Evolutionary conservation across 2,329 filamentous ascomycete genomes (phyloP), one percentile per base, ranked within the genome.

Genomic region (Rugonectria rugulosa): DNA sequence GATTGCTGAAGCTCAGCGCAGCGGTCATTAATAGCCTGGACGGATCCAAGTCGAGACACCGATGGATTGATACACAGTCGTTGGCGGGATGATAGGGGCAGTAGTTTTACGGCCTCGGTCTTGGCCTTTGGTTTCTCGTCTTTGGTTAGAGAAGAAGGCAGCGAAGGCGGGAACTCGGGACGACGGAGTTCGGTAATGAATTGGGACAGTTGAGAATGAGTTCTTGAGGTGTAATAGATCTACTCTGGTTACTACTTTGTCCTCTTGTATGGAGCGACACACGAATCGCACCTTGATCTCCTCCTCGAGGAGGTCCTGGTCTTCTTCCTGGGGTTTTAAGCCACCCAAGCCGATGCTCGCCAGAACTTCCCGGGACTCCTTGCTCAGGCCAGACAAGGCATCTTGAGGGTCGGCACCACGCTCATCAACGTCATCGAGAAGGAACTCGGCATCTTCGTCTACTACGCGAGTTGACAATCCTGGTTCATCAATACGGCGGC

Each of bases 181-280:
- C 91, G 86, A 2, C 88, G 85, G 44, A 97, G 76, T 72, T 97
- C 93, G 36, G 87, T 83, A 15, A 94, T 88, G 72, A 97, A 96
- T 69, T 97, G 93, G 1, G 89, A 89, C 12, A 97, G 76, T 68
- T 97, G 93, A 3, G 93, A 97, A 72, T 97, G 93, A 1, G 93
- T 97, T 69, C 93, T 85, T 7, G 93, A 97, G 52, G 92, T 95
- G 75, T 94, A 97, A 73, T 91, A 96, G 46, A 97, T 90, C 80
- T 87, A 72, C 44, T 29, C 8, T 40, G 31, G 72, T 74, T 72
- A 76, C 70, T 68, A 69, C 50, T 38, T 36, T 41, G 46, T 36
- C 19, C 26, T 41, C 29, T 48, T 41, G 47, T 42, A 46, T 23
- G 4, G 48, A n/a, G 51, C 23, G 40, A 37, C 19, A 17, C 41